Evolutionary conservation across 768 basidiomycete species (phyloP), one percentile per base, ranked within the genome.

Genomic region (Mrakia blollopis): DNA sequence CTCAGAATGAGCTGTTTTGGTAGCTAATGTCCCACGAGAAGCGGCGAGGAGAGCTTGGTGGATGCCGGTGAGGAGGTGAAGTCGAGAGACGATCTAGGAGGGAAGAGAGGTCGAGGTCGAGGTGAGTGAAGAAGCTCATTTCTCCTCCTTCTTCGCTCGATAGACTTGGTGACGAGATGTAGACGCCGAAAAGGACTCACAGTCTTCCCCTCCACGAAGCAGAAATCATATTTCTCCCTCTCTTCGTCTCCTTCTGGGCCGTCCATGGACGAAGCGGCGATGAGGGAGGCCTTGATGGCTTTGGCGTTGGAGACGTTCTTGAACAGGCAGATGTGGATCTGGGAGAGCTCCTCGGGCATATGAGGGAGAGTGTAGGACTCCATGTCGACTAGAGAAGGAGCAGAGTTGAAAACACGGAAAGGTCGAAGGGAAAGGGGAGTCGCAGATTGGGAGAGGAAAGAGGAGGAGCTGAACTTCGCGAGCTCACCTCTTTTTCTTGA

Each of bases 1-100:
- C 83, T 98, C 95, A 0, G 93, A 93, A 81, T 98, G 94, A 0
- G 94, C 84, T 0, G 93, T 93, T 84, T 91, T 92, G 1, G 95
- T 94, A 67, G 90, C 87, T 75, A 96, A 85, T 0, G 85, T 81
- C 30, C 85, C 86, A 60, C 90, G 87, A 3, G 87, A 82, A 39
- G 88, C 86, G 0, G 93, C 88, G 16, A 94, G 84, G n/a, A 93
- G 85, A 0, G 93, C 90, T 80, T 93, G 92, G 73, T 91, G 87
- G 16, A 94, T 87, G 0, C 93, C 95, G 0, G 92, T 94, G 82
- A 92, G 89, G 18, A 98, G 85, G 80, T 96, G 94, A 62, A 90
- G 81, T 5, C 87, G 83, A 75, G 93, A 94, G 0, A 92, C 91
- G 63, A 98, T 89, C 95, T 97, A 28, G 0, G 44, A 30, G n/a